Percentiles rank a stretch among this genome's conserved stretches.
phyloP scores from a whole-genome alignment of 1,284 basidiomycete genomes.

The Ustilago vetiveriae region DNA sequence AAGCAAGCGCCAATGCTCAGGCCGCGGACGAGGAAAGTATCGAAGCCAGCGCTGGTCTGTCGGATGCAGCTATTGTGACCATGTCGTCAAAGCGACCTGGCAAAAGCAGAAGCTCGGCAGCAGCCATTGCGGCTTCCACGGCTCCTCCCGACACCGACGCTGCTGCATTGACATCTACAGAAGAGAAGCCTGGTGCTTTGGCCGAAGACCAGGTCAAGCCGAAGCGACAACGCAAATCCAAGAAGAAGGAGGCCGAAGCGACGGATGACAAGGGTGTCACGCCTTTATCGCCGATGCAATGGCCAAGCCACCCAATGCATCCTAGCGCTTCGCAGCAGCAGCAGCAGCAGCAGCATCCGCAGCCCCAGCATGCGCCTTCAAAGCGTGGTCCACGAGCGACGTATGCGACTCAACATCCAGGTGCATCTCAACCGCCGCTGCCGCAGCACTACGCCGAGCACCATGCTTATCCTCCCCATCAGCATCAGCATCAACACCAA shows the following conservation, averaged over 20 bases:
- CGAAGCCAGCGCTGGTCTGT: slow-evolving; percentile 13
- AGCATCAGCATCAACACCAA: background rate
- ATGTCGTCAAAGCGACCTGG: slow-evolving; percentile 13
- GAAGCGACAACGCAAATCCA: slow-evolving; percentile 23
- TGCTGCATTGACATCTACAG: background rate
- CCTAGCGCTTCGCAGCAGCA: slow-evolving; percentile 8
- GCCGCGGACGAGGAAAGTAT: slow-evolving; percentile 24
- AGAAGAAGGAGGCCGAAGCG: slow-evolving; percentile 22
- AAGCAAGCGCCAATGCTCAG: slow-evolving; percentile 23
- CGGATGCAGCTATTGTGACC: slow-evolving; percentile 1
- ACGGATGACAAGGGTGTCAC: slow-evolving; percentile 1
- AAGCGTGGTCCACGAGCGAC: slow-evolving; percentile 31
- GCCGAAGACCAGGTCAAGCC: slow-evolving; percentile 6
- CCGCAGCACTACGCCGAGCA: slow-evolving; percentile 11
- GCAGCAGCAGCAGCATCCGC: slow-evolving; percentile 12
- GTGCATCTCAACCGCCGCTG: background rate
- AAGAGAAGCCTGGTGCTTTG: background rate
- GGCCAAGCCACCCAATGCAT: slow-evolving; percentile 16
- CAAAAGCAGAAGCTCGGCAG: background rate
- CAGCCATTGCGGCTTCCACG: slow-evolving; percentile 1
- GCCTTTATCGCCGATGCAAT: slow-evolving; percentile 2
- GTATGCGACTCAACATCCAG: slow-evolving; percentile 27
- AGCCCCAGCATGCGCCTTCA: slow-evolving; percentile 4
- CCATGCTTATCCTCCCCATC: slow-evolving; percentile 6
- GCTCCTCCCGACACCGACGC: background rate